These are phyloP conservation scores for Kodamaea neixiangensis DNA, from an alignment of 805 yeast species.

Conservation along the genomic window DNA sequence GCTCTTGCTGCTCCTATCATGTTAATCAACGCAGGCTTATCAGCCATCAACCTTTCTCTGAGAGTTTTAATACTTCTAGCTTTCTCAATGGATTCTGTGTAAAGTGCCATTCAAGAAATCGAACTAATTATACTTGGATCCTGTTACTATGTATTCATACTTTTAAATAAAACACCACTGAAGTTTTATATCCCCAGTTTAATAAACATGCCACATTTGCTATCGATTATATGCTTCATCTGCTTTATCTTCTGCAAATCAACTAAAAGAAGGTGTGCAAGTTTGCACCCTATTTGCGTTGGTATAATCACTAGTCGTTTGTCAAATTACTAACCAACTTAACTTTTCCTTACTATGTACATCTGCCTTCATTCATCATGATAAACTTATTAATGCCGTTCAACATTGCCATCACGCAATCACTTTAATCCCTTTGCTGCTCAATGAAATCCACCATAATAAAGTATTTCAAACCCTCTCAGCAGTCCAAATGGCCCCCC, in stretches of 20 bases:
- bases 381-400: neutral
- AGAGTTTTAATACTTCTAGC: neutral
- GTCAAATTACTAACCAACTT: neutral
- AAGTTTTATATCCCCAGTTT: too few species aligned
- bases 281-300: neutral
- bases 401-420: too few species aligned
- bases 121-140: too few species aligned
- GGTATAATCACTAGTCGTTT: neutral
- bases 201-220: too few species aligned
- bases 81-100: neutral
- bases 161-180: too few species aligned
- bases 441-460: too few species aligned
- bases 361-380: neutral
- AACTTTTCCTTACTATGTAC: neutral
- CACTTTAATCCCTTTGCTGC: too few species aligned
- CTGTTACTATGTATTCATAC: too few species aligned
- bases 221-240: too few species aligned
- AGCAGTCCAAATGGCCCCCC: constrained; percentile 89
- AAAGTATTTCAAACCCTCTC: constrained; percentile 85
- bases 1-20: neutral
- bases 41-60: neutral
- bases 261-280: too few species aligned
- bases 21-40: neutral
- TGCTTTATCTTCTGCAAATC: too few species aligned
- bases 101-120: neutral